Evolutionary conservation across 768 basidiomycete species (phyloP), one percentile per base, ranked within the genome.

Genomic region (Termitomyces sp.): DNA sequence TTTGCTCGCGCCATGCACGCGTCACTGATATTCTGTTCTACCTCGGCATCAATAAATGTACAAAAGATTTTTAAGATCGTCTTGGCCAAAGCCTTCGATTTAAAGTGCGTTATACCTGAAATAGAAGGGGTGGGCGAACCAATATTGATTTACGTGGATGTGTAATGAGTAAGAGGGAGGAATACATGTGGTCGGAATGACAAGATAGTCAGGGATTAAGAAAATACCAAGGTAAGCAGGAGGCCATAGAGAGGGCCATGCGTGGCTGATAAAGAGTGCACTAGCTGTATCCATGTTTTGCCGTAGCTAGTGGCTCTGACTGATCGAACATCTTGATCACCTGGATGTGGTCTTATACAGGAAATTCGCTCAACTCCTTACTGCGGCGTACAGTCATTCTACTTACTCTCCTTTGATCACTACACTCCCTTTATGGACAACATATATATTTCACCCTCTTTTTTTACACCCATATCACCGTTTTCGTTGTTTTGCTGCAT

Each of bases 61-160:
- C 97, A 99, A 80, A 99, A 99, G 81, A 96, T 96, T 65, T 96
- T 96, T 85, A 95, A 97, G 80, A 97, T 97, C 73, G 93, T 96
- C 48, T 83, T 96, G 52, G 91, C 93, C 50, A 96, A 98, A 70
- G 95, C 95, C 35, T 98, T 98, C 68, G 97, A 98, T 76, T 84
- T 98, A 65, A 98, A 98, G 83, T 98, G 95, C 70, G 93, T 95
- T 66, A 95, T 98, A 66, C 95, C 95, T 30, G 96, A 98, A 77
- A 97, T 98, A 64, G 93, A 95, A 71, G 92, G 93, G 50, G 91
- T 95, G 30, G 97, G 96, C 56, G 95, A 98, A 72, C 97, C 97
- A 30, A 82, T 98, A 66, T 78, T 98, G 68, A 85, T 98, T 64
- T 98, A 97, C 76, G 87, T 97, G 70, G 93, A 93, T 73, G 86